Conservation (phyloP, 1,284 basidiomycete genomes). For the Ceratobasidium sp. region DNA sequence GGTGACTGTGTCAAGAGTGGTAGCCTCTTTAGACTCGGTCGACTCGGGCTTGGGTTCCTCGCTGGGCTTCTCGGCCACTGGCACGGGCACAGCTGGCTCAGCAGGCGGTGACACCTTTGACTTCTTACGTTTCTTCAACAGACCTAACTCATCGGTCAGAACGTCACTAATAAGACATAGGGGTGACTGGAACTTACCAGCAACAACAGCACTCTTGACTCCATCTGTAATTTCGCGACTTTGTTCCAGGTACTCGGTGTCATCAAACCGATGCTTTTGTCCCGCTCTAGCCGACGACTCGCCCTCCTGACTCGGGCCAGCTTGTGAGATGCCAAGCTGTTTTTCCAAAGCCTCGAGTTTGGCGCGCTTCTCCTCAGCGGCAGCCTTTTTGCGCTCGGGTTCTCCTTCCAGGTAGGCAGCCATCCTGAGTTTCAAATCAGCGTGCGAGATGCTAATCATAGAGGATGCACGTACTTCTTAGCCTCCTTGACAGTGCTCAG, state of each 20-base stretch:
- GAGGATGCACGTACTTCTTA: conserved; percentile 68
- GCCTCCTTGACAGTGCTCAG: conserved; percentile 96
- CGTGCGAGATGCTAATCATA: conserved; percentile 27
- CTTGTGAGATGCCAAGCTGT: conserved; percentile 68
- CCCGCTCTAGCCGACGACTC: conserved; percentile 60
- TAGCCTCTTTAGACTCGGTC: not conserved
- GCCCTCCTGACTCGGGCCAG: conserved; percentile 53
- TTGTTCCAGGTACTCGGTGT: conserved; percentile 91
- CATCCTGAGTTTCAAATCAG: conserved; percentile 60
- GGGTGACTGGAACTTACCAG: conserved; percentile 60
- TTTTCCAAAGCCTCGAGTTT: conserved; percentile 87
- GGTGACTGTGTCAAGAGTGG: conserved; percentile 1
- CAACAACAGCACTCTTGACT: conserved; percentile 88
- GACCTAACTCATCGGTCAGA: conserved; percentile 53
- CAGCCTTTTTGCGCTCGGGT: conserved; percentile 79
- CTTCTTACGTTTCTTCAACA: conserved; percentile 89
- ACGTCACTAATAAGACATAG: conserved; percentile 43
- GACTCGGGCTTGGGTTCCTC: conserved; percentile 7
- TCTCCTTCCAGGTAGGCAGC: conserved; percentile 89
- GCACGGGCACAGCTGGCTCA: conserved; percentile 46
- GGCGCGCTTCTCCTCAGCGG: conserved; percentile 78
- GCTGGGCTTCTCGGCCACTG: conserved; percentile 6
- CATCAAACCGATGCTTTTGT: conserved; percentile 89
- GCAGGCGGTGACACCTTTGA: conserved; percentile 60
- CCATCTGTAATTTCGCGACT: conserved; percentile 90